These are phyloP conservation scores for Wilcoxina mikolae DNA, from an alignment of 495 filamentous ascomycete genomes.

Conservation along the genomic window DNA sequence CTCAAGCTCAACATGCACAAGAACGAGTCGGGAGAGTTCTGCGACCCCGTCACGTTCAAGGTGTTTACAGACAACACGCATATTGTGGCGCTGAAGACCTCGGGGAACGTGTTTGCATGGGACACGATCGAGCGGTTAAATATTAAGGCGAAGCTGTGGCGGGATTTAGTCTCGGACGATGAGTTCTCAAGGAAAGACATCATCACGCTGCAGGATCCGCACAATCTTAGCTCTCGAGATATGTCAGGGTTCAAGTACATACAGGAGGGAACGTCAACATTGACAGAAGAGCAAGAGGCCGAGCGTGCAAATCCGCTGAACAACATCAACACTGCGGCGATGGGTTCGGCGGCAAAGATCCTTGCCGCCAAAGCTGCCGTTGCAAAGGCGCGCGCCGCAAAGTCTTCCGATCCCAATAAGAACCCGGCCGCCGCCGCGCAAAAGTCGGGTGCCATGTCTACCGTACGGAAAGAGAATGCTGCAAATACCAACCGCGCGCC, in stretches of 20 bases:
- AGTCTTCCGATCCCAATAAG: conserved; percentile 29
- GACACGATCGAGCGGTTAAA: conserved; percentile 92
- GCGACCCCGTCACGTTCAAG: conserved; percentile 95
- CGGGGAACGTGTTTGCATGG: conserved; percentile 79
- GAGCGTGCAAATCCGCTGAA: conserved; percentile 34
- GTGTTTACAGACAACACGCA: conserved; percentile 96
- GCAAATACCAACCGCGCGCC: conserved; percentile 31
- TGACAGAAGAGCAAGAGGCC: conserved; percentile 46
- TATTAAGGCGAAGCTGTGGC: conserved; percentile 95
- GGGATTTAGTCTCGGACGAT: conserved; percentile 71
- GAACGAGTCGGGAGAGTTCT: conserved; percentile 83
- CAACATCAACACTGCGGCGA: conserved; percentile 25
- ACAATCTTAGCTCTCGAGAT: conserved; percentile 72
- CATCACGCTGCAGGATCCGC: conserved; percentile 91
- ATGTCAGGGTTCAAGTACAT: conserved; percentile 81
- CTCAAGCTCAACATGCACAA: conserved; percentile 84
- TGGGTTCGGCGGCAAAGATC: conserved; percentile 44
- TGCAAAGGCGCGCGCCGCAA: conserved; percentile 27
- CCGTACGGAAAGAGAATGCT: conserved; percentile 34
- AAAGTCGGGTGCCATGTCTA: conserved; percentile 20
- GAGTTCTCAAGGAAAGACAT: conserved; percentile 87
- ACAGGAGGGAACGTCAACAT: conserved; percentile 58
- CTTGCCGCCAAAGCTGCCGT: conserved; percentile 69
- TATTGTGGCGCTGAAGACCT: conserved; percentile 71
- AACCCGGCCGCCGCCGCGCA: conserved; percentile 22